A percentile compares a stretch with the other conserved stretches of the same genome.
Evolutionary conservation across 345 rosid genomes (phyloP).

Genomic region (Nephelium lappaceum): DNA sequence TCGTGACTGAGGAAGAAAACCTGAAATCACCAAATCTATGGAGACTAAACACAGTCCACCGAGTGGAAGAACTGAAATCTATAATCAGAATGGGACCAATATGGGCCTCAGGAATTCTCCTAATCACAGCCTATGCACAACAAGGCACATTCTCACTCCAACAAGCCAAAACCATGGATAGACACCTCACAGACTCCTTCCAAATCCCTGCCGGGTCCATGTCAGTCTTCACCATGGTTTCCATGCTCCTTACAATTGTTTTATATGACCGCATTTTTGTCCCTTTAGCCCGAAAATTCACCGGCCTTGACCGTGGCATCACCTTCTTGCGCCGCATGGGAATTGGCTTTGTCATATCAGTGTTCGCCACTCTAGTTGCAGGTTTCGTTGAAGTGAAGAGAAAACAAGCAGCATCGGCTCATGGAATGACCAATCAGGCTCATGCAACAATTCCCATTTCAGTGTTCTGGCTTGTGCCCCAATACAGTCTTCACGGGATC

Average conservation of each 20-base stretch:
- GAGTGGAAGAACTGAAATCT: constrained; percentile 54
- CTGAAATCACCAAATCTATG: constrained; percentile 39
- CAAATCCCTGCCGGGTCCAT: constrained; percentile 54
- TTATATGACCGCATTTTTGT: constrained; percentile 46
- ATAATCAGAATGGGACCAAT: constrained; percentile 55
- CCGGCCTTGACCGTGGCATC: constrained; percentile 52
- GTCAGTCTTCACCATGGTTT: constrained; percentile 47
- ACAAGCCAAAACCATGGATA: constrained; percentile 55
- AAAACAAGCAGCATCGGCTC: constrained; percentile 32
- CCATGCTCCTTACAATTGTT: constrained; percentile 47
- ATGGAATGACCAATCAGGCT: constrained; percentile 6
- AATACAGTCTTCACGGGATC: constrained; percentile 47
- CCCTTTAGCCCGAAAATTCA: constrained; percentile 31
- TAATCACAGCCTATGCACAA: constrained; percentile 48
- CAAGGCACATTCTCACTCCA: constrained; percentile 53
- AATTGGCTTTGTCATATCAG: constrained; percentile 45
- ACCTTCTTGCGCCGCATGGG: constrained; percentile 52
- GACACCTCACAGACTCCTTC: constrained; percentile 39
- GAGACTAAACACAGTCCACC: constrained; percentile 54
- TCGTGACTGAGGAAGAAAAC: constrained; percentile 36
- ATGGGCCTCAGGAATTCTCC: constrained; percentile 55
- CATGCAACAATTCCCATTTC: constrained; percentile 29
- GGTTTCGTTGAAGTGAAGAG: constrained; percentile 52
- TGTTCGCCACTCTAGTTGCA: constrained; percentile 49
- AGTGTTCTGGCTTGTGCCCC: constrained; percentile 58